Conservation (phyloP, 192 early-diverging fungal species). For the Coemansia sp. region DNA sequence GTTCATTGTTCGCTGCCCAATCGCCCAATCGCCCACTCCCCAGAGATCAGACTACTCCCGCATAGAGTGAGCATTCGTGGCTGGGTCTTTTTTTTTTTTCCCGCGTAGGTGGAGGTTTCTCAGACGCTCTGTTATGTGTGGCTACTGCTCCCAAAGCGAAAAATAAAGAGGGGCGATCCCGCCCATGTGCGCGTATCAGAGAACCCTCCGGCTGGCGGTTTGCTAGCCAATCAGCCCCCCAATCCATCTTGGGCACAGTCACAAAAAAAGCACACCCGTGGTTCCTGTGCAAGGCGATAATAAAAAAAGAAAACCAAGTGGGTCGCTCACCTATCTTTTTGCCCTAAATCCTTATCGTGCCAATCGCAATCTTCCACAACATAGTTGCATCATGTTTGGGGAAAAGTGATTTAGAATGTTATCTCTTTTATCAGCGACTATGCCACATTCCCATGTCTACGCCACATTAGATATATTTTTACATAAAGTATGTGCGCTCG, state of each 20-base stretch:
- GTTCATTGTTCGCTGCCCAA: slow-evolving; percentile 3
- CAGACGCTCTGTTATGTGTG: slow-evolving; percentile 12
- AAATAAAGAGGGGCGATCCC: slow-evolving; percentile 8
- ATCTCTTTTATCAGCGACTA: neutral
- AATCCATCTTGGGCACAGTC: neutral
- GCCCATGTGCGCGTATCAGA: neutral
- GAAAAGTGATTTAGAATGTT: neutral
- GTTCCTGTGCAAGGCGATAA: neutral
- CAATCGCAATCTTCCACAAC: slow-evolving; percentile 43
- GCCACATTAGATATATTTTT: neutral
- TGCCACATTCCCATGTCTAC: neutral
- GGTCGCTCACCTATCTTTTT: neutral
- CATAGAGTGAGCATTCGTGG: neutral
- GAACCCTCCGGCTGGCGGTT: slow-evolving; percentile 27
- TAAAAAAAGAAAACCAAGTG: neutral
- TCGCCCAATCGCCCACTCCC: neutral
- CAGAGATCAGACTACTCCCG: slow-evolving; percentile 7
- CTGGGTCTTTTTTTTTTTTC: neutral
- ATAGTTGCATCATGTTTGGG: neutral
- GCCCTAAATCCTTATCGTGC: slow-evolving; percentile 31
- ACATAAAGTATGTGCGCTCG: slow-evolving; percentile 20
- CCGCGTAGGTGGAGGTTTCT: slow-evolving; percentile 24
- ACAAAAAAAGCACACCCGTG: neutral
- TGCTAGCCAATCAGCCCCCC: slow-evolving; percentile 23
- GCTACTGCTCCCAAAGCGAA: slow-evolving; percentile 3